A percentile compares a stretch with the other conserved stretches of the same genome.
phyloP scores from a whole-genome alignment of 2,329 filamentous ascomycete species.

The Coniochaeta sp. region DNA sequence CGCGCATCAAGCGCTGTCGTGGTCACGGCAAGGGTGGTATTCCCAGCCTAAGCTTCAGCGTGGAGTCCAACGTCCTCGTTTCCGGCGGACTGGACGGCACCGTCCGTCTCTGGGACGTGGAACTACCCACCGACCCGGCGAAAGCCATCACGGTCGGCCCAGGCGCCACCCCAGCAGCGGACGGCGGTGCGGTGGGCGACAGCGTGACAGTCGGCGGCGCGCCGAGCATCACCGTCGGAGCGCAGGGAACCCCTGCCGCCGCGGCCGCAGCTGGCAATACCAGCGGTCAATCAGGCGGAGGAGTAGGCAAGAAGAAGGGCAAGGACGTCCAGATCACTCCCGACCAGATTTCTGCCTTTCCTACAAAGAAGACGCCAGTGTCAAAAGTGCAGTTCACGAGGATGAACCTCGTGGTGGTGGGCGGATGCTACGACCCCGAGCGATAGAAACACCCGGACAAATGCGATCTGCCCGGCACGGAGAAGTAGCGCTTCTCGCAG shows the following conservation, averaged over 20 bases:
- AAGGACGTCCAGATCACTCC: slow-evolving; percentile 88
- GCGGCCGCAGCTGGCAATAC: slow-evolving; percentile 20
- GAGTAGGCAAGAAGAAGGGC: slow-evolving; percentile 60
- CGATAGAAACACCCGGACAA: slow-evolving; percentile 6
- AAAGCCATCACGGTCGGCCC: slow-evolving; percentile 37
- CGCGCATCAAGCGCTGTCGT: slow-evolving; percentile 82
- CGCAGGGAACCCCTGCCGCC: slow-evolving; percentile 39
- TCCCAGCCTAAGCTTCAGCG: slow-evolving; percentile 87
- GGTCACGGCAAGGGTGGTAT: slow-evolving; percentile 92
- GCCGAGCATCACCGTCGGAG: slow-evolving; percentile 31
- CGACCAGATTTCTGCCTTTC: slow-evolving; percentile 91
- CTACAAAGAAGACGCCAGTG: slow-evolving; percentile 92
- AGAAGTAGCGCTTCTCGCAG: too few relatives aligned
- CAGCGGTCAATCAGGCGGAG: slow-evolving; percentile 6
- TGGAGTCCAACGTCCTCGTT: slow-evolving; percentile 83
- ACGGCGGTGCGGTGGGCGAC: slow-evolving; percentile 25
- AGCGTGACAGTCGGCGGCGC: slow-evolving; percentile 31
- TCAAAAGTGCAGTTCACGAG: slow-evolving; percentile 89
- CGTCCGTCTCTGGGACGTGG: slow-evolving; percentile 89
- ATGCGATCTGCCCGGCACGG: too few relatives aligned
- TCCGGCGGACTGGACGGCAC: slow-evolving; percentile 90
- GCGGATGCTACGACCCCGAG: slow-evolving; percentile 60
- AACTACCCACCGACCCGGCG: slow-evolving; percentile 59
- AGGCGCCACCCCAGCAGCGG: slow-evolving; percentile 11
- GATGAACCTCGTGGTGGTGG: slow-evolving; percentile 90